Percentiles rank a stretch among this genome's conserved stretches.
These are phyloP conservation scores for Rachicladosporium sp. DNA, from an alignment of 2,329 filamentous ascomycete genomes.

Conservation along the genomic window DNA sequence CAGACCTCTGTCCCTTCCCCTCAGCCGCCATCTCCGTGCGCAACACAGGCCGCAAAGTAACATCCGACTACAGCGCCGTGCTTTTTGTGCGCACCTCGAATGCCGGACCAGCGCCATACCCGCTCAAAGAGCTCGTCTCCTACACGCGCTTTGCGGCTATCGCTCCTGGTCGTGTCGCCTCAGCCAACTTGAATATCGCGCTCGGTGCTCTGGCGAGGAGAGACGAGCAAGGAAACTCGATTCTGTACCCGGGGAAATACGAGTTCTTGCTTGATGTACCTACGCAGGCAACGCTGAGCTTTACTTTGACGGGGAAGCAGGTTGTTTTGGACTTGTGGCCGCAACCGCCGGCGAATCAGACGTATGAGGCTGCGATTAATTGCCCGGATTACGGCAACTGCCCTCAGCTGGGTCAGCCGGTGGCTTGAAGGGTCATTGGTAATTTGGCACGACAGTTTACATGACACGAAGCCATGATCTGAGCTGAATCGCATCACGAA, in stretches of 20 bases:
- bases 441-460: too few species aligned
- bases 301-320: conserved; percentile 2
- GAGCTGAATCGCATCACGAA: too few species aligned
- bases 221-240: conserved; percentile 3
- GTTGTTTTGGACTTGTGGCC: conserved; percentile 3
- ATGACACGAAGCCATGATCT: too few species aligned
- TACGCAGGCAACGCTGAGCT: conserved; percentile 1
- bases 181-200: conserved; percentile 1
- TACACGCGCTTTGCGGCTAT: conserved; percentile 11
- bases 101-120: conserved; percentile 29
- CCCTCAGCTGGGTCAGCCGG: too few species aligned
- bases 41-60: conserved; percentile 23
- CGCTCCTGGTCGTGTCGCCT: conserved; percentile 1
- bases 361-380: too few species aligned
- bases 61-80: conserved; percentile 31
- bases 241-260: conserved; percentile 3
- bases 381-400: too few species aligned
- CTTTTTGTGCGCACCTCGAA: conserved; percentile 26
- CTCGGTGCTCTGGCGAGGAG: conserved; percentile 2
- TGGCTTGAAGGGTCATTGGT: too few species aligned
- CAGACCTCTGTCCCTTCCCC: conserved; percentile 25
- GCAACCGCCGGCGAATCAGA: neutral
- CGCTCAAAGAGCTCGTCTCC: conserved; percentile 30
- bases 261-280: conserved; percentile 2
- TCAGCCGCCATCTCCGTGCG: conserved; percentile 11